Conservation (phyloP, 352 stramenopile species). For the Thalassiosira hispida region DNA sequence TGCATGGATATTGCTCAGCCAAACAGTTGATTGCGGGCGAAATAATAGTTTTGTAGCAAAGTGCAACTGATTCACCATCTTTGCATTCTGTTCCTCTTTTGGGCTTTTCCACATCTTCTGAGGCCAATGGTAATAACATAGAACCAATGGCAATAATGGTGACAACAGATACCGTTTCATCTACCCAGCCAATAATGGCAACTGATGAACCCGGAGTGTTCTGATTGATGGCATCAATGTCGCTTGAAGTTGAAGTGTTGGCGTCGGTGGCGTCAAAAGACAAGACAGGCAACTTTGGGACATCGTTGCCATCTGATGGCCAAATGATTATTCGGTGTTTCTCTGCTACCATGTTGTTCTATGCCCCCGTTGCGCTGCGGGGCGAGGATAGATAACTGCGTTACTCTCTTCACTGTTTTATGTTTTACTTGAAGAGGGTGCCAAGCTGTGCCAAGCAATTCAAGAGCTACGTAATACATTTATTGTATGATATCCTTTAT, state of each 20-base stretch:
- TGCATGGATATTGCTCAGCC: neutral
- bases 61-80: too few relatives aligned
- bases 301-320: conserved; percentile 1
- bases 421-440: too few relatives aligned
- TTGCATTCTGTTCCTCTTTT: neutral
- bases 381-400: too few relatives aligned
- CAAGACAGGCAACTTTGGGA: conserved; percentile 4
- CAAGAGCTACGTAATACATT: too few relatives aligned
- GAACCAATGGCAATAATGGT: conserved; percentile 8
- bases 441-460: too few relatives aligned
- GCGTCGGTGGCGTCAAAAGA: neutral
- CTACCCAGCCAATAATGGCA: conserved; percentile 5
- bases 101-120: conserved; percentile 6
- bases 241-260: conserved; percentile 4
- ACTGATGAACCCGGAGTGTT: neutral
- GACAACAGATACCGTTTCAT: conserved; percentile 7
- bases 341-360: neutral
- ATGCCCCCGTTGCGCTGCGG: too few relatives aligned
- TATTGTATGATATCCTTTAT: too few relatives aligned
- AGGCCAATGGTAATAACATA: conserved; percentile 2
- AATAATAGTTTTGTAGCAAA: neutral
- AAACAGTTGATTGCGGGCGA: neutral
- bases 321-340: conserved; percentile 10
- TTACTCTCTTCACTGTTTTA: too few relatives aligned
- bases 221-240: neutral